phyloP scores from a whole-genome alignment of 768 basidiomycete genomes.

The Tulasnella sp. region DNA sequence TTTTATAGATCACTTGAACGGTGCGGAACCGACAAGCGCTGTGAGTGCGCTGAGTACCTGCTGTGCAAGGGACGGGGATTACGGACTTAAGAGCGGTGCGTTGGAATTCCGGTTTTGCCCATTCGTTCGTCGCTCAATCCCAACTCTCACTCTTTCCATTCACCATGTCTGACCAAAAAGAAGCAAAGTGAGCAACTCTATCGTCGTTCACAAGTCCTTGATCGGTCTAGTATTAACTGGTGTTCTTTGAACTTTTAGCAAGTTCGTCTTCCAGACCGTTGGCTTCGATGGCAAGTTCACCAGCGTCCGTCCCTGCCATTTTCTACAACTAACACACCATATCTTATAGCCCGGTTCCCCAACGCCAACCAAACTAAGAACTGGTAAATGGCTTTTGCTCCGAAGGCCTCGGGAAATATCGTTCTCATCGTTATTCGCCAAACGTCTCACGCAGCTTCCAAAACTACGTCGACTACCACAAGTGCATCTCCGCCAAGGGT shows the following conservation, averaged over 20 bases:
- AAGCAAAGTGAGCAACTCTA: constrained; percentile 24
- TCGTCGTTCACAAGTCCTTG: neutral
- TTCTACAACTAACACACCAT: constrained; percentile 30
- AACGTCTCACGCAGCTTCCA: constrained; percentile 58
- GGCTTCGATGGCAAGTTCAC: constrained; percentile 75
- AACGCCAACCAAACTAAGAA: constrained; percentile 94
- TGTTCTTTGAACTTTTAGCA: constrained; percentile 47
- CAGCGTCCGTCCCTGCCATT: neutral
- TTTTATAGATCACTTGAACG: neutral
- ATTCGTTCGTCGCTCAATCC: neutral
- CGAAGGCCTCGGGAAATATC: neutral
- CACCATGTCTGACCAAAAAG: constrained; percentile 26
- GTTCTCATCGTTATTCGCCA: neutral
- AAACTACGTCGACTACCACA: constrained; percentile 98
- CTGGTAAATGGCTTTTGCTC: constrained; percentile 56
- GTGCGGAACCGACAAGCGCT: neutral
- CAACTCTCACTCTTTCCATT: constrained; percentile 16
- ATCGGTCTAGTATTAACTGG: neutral
- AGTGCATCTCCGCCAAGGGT: constrained; percentile 93
- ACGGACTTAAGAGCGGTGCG: constrained; percentile 37
- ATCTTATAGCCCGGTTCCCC: constrained; percentile 69
- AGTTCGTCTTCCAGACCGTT: constrained; percentile 88
- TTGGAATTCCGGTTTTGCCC: constrained; percentile 21
- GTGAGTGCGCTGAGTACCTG: too few species aligned
- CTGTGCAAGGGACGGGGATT: neutral